Evolutionary conservation across 2,329 filamentous ascomycete species (phyloP), one percentile per base, ranked within the genome.

Genomic region (Teratosphaeria viscida): DNA sequence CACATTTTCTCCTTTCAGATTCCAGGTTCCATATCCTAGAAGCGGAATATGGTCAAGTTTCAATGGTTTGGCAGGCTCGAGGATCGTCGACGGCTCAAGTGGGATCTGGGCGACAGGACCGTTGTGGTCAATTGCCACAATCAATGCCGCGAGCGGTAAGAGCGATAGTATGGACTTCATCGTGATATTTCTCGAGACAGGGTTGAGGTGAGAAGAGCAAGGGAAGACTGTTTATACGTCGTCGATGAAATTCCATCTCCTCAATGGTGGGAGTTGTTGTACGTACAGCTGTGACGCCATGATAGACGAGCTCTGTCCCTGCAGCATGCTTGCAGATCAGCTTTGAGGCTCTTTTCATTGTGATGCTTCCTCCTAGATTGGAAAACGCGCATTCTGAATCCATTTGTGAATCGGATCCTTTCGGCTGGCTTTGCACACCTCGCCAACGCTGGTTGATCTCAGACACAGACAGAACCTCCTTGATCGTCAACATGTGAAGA

Each of bases 11-110:
- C 66, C 65, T 52, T 69, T 68, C 5, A 75, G 63, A 54, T 74
- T 73, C 72, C 73, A 75, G 1, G 73, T 75, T 10, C 73, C 73
- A 56, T 73, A 75, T 19, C 73, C 73, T 2, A 75, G 62, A 0
- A 68, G 61, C 32, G 72, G 72, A 16, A 73, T 71, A 0, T 61
- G 58, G 34, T 69, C 67, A 12, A 73, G 61, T 14, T 57, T 67
- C 57, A 66, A 62, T 57, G 67, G 64, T 52, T 58, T 55, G n/a
- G 47, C 16, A 23, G 61, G 47, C 57, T 59, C 10, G 26, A 37
- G 55, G 27, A 54, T 49, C 14, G 60, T 63, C 32, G 58, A 52
- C 16, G 62, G 63, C 27, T 53, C 53, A n/a, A 71, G 57, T 23
- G 69, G 68, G 5, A 65, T 61, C 64, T 71, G 69, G 34, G 56